Evolutionary conservation across 108 stramenopile species (phyloP).

Genomic region (Skeletonema grethae): DNA sequence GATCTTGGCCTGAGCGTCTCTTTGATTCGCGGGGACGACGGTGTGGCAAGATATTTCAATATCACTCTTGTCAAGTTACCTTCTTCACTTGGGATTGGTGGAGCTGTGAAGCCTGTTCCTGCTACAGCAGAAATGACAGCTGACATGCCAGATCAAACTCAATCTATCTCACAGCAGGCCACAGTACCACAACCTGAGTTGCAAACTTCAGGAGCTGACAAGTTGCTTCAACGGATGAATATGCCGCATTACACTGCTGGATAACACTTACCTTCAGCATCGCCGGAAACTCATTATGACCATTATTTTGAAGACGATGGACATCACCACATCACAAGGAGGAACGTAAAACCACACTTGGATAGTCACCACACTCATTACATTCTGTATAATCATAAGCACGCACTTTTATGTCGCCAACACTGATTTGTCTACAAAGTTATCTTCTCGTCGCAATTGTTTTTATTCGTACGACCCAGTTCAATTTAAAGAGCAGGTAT

Average conservation of each 20-base stretch:
- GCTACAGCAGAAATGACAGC: constrained; percentile 52
- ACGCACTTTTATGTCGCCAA: neutral
- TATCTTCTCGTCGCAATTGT: no score
- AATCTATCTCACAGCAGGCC: neutral
- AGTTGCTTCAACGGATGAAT: constrained; percentile 29
- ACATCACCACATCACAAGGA: neutral
- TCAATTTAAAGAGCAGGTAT: constrained; percentile 1
- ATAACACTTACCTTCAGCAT: neutral
- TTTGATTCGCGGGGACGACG: constrained; percentile 74
- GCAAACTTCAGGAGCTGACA: constrained; percentile 18
- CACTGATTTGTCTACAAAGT: neutral
- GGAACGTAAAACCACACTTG: neutral
- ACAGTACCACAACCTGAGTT: neutral
- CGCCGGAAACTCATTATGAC: neutral
- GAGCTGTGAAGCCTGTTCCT: constrained; percentile 51
- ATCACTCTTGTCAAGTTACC: constrained; percentile 81
- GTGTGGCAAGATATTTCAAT: constrained; percentile 82
- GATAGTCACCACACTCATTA: neutral
- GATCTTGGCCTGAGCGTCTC: constrained; percentile 75
- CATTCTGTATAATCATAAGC: neutral
- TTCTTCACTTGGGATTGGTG: constrained; percentile 61
- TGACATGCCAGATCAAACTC: neutral
- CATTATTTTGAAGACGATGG: neutral
- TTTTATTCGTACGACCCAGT: neutral
- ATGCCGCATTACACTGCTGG: constrained; percentile 42